Percentiles rank a stretch among this genome's conserved stretches.
Conservation (phyloP, 192 early-diverging fungal species). For the Rhizoclosmatium globosum region DNA sequence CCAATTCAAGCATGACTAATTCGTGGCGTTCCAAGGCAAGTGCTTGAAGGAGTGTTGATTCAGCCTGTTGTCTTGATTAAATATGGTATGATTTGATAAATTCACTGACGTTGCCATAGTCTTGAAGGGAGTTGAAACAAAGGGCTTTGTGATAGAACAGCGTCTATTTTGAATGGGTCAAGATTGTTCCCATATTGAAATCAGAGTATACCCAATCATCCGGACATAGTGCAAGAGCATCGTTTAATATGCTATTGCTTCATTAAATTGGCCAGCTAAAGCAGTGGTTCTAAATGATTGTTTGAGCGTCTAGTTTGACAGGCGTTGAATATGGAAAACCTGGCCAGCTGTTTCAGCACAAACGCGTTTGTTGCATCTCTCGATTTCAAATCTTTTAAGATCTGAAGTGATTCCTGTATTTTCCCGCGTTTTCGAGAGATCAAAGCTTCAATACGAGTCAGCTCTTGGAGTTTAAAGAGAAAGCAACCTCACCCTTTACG, state of each 20-base stretch:
- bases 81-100: no score
- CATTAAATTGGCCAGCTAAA: neutral
- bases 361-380: neutral
- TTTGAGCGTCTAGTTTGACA: neutral
- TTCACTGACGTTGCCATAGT: no score
- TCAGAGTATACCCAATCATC: neutral
- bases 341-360: neutral
- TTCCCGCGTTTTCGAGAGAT: neutral
- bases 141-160: no score
- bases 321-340: neutral
- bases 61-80: neutral
- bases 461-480: neutral
- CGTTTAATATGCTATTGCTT: neutral
- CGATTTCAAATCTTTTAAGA: neutral
- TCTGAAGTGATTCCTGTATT: neutral
- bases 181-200: neutral
- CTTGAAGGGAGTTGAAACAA: no score
- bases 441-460: neutral
- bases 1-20: neutral
- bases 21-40: constrained; percentile 3
- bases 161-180: no score
- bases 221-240: neutral
- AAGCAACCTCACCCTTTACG: neutral
- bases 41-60: neutral
- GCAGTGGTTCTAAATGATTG: neutral